phyloP scores from a whole-genome alignment of 208 protist genomes.

The Kentomonas sorsogonicus region DNA sequence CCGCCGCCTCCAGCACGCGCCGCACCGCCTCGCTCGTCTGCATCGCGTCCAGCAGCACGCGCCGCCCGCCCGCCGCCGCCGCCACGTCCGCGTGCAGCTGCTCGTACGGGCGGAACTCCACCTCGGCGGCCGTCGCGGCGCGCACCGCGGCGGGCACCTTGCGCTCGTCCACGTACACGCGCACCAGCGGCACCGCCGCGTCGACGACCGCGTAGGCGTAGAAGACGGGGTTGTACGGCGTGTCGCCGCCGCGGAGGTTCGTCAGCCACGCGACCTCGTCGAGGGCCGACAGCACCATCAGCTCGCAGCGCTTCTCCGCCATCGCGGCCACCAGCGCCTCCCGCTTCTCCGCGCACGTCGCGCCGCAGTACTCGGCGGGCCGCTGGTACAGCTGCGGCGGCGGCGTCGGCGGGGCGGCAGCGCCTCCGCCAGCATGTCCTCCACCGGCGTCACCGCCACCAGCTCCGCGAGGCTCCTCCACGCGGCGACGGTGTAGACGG shows the following conservation, averaged over 20 bases:
- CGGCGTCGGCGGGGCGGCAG: constrained; percentile 15
- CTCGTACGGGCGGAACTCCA: constrained; percentile 73
- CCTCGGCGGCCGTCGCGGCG: constrained; percentile 20
- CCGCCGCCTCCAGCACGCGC: constrained; percentile 26
- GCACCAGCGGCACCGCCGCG: constrained; percentile 11
- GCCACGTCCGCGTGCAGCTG: constrained; percentile 48
- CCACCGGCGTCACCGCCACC: constrained; percentile 52
- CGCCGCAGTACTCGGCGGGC: constrained; percentile 64
- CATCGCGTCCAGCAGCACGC: constrained; percentile 58
- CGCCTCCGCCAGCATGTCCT: constrained; percentile 30
- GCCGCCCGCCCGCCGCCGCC: constrained; percentile 24
- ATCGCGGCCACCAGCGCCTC: constrained; percentile 36
- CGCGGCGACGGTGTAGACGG: constrained; percentile 62
- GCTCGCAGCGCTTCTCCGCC: constrained; percentile 42
- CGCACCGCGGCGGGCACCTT: constrained; percentile 35
- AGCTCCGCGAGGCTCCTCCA: constrained; percentile 62
- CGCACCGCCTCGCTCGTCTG: constrained; percentile 72
- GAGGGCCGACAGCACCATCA: constrained; percentile 81
- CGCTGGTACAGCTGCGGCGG: constrained; percentile 42
- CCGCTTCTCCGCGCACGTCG: constrained; percentile 51
- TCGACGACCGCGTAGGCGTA: constrained; percentile 79
- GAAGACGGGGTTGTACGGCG: constrained; percentile 91
- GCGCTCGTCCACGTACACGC: constrained; percentile 26
- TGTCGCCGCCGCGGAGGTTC: constrained; percentile 85
- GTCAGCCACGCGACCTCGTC: constrained; percentile 92